These are phyloP conservation scores for Nakazawaea ambrosiae DNA, from an alignment of 805 yeast genomes.

Conservation along the genomic window DNA sequence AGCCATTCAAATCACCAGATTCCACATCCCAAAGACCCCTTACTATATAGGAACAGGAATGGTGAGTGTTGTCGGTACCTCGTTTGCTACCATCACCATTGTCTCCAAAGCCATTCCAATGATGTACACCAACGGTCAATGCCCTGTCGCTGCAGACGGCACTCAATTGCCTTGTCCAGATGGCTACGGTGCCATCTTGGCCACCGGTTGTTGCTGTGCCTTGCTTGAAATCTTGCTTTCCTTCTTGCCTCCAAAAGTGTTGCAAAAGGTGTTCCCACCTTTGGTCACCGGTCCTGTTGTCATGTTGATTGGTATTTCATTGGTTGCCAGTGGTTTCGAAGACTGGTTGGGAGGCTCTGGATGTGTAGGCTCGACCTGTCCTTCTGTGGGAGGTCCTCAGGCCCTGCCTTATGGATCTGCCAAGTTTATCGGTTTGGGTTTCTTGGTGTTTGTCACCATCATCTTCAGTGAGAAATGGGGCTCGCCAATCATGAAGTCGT, in stretches of 20 bases:
- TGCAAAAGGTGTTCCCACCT: conserved; percentile 79
- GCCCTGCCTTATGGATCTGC: conserved; percentile 74
- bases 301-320: conserved; percentile 61
- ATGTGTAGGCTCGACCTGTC: conserved; percentile 39
- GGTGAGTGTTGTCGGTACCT: conserved; percentile 85
- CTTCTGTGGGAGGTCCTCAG: conserved; percentile 43
- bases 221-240: conserved; percentile 66
- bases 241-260: conserved; percentile 64
- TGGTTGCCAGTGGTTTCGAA: conserved; percentile 66
- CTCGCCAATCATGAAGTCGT: conserved; percentile 89
- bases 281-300: conserved; percentile 93
- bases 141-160: conserved; percentile 62
- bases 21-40: conserved; percentile 66
- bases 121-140: conserved; percentile 69
- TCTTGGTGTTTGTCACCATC: conserved; percentile 69
- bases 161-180: conserved; percentile 72
- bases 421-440: conserved; percentile 79
- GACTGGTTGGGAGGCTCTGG: conserved; percentile 89
- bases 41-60: conserved; percentile 84
- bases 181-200: conserved; percentile 85
- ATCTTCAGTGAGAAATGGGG: conserved; percentile 81
- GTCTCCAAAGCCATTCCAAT: conserved; percentile 69
- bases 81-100: conserved; percentile 82
- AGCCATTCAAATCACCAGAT: conserved; percentile 69
- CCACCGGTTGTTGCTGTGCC: conserved; percentile 73